These are phyloP conservation scores for Penicillium maclennaniae DNA, from an alignment of 495 filamentous ascomycete genomes.

Conservation along the genomic window DNA sequence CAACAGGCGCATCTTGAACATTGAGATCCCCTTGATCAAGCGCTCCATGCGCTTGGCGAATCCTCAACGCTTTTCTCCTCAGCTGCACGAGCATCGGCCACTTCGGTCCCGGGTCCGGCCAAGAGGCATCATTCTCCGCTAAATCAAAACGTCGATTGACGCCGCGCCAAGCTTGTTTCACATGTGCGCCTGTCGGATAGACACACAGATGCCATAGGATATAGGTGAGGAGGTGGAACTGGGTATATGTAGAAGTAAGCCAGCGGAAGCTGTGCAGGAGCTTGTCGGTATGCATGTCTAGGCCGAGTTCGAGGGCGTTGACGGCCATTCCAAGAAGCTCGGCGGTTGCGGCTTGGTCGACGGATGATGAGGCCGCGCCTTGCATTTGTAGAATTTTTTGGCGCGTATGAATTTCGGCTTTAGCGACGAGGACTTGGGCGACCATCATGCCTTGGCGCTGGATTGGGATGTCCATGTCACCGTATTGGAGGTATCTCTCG, in stretches of 20 bases:
- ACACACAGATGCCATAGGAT: conserved; percentile 33
- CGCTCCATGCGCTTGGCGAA: conserved; percentile 11
- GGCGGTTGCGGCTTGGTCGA: conserved; percentile 3
- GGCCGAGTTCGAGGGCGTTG: conserved; percentile 16
- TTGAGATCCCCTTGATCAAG: background rate
- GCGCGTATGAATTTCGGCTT: conserved; percentile 24
- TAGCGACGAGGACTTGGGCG: conserved; percentile 19
- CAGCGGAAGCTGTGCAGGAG: conserved; percentile 27
- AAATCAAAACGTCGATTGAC: conserved; percentile 20
- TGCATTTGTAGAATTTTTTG: conserved; percentile 21
- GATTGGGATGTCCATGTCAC: conserved; percentile 31
- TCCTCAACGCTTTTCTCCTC: conserved; percentile 23
- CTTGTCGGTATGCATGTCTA: conserved; percentile 25
- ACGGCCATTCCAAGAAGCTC: conserved; percentile 17
- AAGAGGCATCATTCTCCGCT: conserved; percentile 8
- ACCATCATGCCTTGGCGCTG: conserved; percentile 26
- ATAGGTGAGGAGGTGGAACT: conserved; percentile 30
- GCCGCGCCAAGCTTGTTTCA: conserved; percentile 19
- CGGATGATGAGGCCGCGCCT: conserved; percentile 1
- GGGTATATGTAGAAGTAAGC: conserved; percentile 26
- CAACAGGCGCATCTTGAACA: background rate
- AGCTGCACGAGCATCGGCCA: conserved; percentile 22
- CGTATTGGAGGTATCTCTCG: conserved; percentile 22
- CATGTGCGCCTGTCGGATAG: conserved; percentile 13
- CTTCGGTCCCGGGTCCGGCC: conserved; percentile 13